A percentile compares a stretch with the other conserved stretches of the same genome.
phyloP scores from a whole-genome alignment of 176 grass and related monocot genomes.

The Hordeum vulgare region MorexV3_pseudomolecules_assembly NC_058521.1:145341320-145341819 shows the following conservation, averaged over 20 bases:
- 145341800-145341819: slow-evolving; percentile 38
- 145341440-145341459: slow-evolving; percentile 17
- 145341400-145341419: slow-evolving; percentile 30
- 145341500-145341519: slow-evolving; percentile 21
- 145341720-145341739: slow-evolving; percentile 43
- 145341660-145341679: slow-evolving; percentile 49
- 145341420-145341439: slow-evolving; percentile 7
- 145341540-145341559: slow-evolving; percentile 13
- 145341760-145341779: slow-evolving; percentile 50
- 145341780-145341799: slow-evolving; percentile 18
- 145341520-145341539: neutral
- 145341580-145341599: slow-evolving; percentile 23
- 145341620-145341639: slow-evolving; percentile 24
- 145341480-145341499: slow-evolving; percentile 59
- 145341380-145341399: slow-evolving; percentile 33
- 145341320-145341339: slow-evolving; percentile 29
- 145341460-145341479: slow-evolving; percentile 46
- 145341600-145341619: slow-evolving; percentile 31
- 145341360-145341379: slow-evolving; percentile 38
- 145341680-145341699: slow-evolving; percentile 41
- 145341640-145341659: slow-evolving; percentile 44
- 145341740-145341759: slow-evolving; percentile 57
- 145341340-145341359: slow-evolving; percentile 51
- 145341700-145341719: neutral
- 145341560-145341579: slow-evolving; percentile 31